These are phyloP conservation scores for Candida tropicalis DNA, from an alignment of 1,139 yeast species.

Conservation along the genomic window DNA sequence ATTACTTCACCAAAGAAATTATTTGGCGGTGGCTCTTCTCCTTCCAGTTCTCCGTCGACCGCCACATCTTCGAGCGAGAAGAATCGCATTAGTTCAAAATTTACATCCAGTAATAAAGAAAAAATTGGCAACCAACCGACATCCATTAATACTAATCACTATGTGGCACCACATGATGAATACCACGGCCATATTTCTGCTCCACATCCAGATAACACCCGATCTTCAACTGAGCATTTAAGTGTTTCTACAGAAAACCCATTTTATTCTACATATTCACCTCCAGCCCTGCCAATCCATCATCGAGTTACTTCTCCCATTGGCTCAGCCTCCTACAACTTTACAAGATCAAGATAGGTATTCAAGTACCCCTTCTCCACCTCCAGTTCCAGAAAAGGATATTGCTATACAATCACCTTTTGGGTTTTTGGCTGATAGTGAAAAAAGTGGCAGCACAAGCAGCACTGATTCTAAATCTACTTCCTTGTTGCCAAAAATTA, in stretches of 20 bases:
- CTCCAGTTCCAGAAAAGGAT: conserved; percentile 1
- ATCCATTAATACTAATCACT: too few relatives aligned
- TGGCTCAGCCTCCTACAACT: conserved; percentile 15
- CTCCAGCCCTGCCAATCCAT: conserved; percentile 7
- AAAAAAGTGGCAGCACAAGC: conserved; percentile 10
- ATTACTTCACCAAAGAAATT: conserved; percentile 3
- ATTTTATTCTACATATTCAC: not conserved
- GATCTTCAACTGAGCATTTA: not conserved
- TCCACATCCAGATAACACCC: not conserved
- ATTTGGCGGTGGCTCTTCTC: not conserved
- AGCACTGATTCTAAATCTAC: conserved; percentile 9
- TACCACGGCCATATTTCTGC: not conserved
- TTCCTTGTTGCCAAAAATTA: conserved; percentile 12
- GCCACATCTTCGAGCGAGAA: conserved; percentile 2
- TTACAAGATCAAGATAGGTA: not conserved
- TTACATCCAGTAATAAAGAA: conserved; percentile 1
- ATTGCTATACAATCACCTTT: conserved; percentile 2
- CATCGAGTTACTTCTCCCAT: conserved; percentile 12
- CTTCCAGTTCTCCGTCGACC: not conserved
- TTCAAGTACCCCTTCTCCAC: conserved; percentile 1
- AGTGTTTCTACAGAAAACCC: not conserved
- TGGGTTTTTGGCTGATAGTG: conserved; percentile 10
- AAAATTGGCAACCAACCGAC: conserved; percentile 3
- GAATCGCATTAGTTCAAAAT: not conserved
- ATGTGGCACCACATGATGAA: not conserved